Base-by-base conservation (phyloP, 306 rosid genomes). In the Vicia villosa region DNA sequence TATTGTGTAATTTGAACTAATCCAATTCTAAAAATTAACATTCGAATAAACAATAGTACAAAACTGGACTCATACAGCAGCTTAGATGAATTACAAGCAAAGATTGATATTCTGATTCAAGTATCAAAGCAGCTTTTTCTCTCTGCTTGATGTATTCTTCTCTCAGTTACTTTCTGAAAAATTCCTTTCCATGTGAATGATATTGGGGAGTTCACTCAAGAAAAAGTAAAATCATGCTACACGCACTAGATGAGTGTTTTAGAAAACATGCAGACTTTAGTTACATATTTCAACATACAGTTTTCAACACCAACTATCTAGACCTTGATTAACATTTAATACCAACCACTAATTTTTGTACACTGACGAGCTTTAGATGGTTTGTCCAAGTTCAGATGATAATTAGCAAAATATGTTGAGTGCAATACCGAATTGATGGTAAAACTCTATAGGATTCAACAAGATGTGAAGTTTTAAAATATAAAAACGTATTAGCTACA, bases 191-290 rank as follows among this genome's bases (percentile, higher is more conserved):
- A 59, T 36, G 16, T 16, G 60, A 74, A 57, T 15, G 38, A 26
- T 59, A 19, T 19, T 74, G 42, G 63, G 14, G 14, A 50, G 67
- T 68, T 73, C 72, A 64, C 16, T 46, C 24, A 36, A 78, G 52
- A 77, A 28, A 55, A 28, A 34, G n/a, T 5, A 59, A 43, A 58
- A 45, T 71, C 28, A 37, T 47, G 56, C 63, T 38, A 66, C 21
- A 50, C 17, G 49, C 40, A 20, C 60, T 14, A 65, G 52, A 69
- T 36, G 20, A 26, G 69, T 59, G 40, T 66, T 50, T 60, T 37
- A 6, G 36, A 74, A 68, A 69, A 69, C 50, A 50, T 7, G 10
- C 11, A 50, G 52, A 32, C 32, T 14, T 5, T 8, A 50, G 45
- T 41, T 46, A 49, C 43, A 61, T 19, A 42, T 50, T 72, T 76